Conservation (phyloP, 2,329 filamentous ascomycete genomes). For the Aotearoamyces nothofagi region DNA sequence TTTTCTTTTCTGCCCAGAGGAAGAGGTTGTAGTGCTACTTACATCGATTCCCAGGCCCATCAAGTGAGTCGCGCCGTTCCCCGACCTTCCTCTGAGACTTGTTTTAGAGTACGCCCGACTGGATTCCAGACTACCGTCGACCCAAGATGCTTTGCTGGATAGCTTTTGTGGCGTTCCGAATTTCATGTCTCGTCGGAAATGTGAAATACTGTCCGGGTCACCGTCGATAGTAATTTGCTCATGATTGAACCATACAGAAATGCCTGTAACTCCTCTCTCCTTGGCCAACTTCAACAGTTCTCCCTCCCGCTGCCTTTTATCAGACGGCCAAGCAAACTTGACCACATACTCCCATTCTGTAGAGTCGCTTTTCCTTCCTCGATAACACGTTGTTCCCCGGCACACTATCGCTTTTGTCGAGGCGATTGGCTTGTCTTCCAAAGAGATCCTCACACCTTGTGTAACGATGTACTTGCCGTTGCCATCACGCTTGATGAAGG, state of each 20-base stretch:
- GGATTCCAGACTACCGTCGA: constrained; percentile 6
- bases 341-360: constrained; percentile 13
- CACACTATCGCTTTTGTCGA: constrained; percentile 5
- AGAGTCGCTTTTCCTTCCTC: constrained; percentile 6
- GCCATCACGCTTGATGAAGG: constrained; percentile 12
- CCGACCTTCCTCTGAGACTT: constrained; percentile 2
- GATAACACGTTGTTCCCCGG: constrained; percentile 14
- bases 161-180: constrained; percentile 4
- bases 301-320: constrained; percentile 14
- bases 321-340: constrained; percentile 20
- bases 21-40: constrained; percentile 3
- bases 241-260: constrained; percentile 8
- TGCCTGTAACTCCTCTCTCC: constrained; percentile 14
- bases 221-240: constrained; percentile 5
- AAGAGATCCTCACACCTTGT: constrained; percentile 4
- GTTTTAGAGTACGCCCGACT: constrained; percentile 8
- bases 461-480: constrained; percentile 3
- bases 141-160: constrained; percentile 5
- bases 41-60: constrained; percentile 2
- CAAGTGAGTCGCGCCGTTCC: constrained; percentile 1
- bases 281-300: constrained; percentile 14
- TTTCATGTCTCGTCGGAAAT: constrained; percentile 4
- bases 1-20: constrained; percentile 6
- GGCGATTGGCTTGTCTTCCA: constrained; percentile 3
- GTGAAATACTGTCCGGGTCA: constrained; percentile 3